These are phyloP conservation scores for Phialophora macrospora DNA, from an alignment of 2,329 filamentous ascomycete genomes.

Conservation along the genomic window DNA sequence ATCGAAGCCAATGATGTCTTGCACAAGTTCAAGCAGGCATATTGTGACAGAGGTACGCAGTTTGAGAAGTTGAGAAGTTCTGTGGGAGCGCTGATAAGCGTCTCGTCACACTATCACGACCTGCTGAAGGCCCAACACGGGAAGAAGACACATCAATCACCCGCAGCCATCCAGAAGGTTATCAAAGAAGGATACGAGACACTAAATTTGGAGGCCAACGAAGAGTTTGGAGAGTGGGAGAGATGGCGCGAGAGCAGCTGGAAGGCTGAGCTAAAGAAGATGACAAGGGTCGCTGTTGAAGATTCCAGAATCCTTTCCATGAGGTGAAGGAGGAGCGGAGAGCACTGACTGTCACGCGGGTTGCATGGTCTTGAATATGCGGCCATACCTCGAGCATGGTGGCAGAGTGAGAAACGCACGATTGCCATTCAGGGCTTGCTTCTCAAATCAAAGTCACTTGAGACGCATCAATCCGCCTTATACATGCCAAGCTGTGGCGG, in stretches of 20 bases:
- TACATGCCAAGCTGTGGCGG: neutral
- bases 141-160: slow-evolving; percentile 70
- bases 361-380: neutral
- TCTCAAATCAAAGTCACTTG: neutral
- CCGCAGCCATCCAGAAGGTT: slow-evolving; percentile 78
- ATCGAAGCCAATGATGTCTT: slow-evolving; percentile 81
- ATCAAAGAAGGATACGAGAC: slow-evolving; percentile 98
- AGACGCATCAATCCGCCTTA: neutral
- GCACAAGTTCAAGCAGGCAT: slow-evolving; percentile 77
- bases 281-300: slow-evolving; percentile 77
- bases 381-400: neutral
- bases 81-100: slow-evolving; percentile 78
- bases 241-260: slow-evolving; percentile 78
- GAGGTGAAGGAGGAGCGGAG: slow-evolving; percentile 17
- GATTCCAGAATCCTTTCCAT: slow-evolving; percentile 59
- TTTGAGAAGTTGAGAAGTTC: slow-evolving; percentile 60
- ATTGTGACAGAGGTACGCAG: slow-evolving; percentile 28
- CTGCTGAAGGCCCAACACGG: slow-evolving; percentile 64
- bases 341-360: neutral
- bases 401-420: neutral
- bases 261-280: slow-evolving; percentile 82
- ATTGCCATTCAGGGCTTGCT: neutral
- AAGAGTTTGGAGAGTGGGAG: slow-evolving; percentile 84
- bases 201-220: slow-evolving; percentile 84
- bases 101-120: slow-evolving; percentile 84